Percentiles rank a stretch among this genome's conserved stretches.
These are phyloP conservation scores for Deuterostichococcus epilithicus DNA, from an alignment of 139 green algal species.

Conservation along the genomic window DNA sequence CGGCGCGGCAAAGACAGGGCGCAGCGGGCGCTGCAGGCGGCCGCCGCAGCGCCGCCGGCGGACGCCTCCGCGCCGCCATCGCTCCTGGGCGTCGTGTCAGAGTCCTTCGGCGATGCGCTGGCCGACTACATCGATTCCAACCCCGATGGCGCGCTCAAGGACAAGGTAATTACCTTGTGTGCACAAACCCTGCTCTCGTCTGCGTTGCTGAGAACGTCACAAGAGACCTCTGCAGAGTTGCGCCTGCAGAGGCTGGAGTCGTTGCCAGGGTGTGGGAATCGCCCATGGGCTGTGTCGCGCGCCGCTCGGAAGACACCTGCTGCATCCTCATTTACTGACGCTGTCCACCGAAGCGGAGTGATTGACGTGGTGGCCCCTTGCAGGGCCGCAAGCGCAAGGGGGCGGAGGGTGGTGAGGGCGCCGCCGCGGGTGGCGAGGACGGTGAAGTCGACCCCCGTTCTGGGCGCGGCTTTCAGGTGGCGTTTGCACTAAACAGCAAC, in stretches of 20 bases:
- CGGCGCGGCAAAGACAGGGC: slow-evolving; percentile 8
- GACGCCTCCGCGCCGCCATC: slow-evolving; percentile 33
- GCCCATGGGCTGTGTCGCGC: no score
- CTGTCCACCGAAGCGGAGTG: no score
- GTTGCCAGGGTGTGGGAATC: no score
- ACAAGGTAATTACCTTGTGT: background rate
- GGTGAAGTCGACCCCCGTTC: slow-evolving; percentile 8
- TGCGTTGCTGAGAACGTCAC: no score
- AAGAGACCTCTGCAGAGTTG: no score
- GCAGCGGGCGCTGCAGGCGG: background rate
- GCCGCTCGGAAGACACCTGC: no score
- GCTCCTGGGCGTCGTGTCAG: slow-evolving; percentile 63
- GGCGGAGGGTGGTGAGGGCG: background rate
- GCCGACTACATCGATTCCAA: slow-evolving; percentile 46
- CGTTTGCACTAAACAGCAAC: no score
- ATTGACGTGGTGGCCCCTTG: background rate
- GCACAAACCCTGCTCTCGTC: background rate
- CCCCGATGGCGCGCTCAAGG: slow-evolving; percentile 28
- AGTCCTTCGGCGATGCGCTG: slow-evolving; percentile 72
- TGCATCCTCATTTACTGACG: no score
- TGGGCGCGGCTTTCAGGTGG: slow-evolving; percentile 10
- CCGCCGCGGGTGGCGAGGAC: background rate
- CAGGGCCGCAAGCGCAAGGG: slow-evolving; percentile 7
- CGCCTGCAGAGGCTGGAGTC: no score
- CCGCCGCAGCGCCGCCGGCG: slow-evolving; percentile 23